Evolutionary conservation across 2,329 filamentous ascomycete genomes (phyloP), one percentile per base, ranked within the genome.

Genomic region (Metarhizium robertsii): DNA sequence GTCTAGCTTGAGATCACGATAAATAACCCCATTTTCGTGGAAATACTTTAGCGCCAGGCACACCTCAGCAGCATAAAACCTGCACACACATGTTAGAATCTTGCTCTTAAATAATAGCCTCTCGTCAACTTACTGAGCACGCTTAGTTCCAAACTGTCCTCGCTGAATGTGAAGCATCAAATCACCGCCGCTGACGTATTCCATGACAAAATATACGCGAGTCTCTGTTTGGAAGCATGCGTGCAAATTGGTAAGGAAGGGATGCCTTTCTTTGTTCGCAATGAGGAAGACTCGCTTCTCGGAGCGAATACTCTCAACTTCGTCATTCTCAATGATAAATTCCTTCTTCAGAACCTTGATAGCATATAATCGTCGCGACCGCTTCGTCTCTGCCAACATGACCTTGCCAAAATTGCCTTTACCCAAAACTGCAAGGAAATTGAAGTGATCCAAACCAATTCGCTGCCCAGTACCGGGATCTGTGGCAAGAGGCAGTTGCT

Each of bases 401-500:
- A 99, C 94, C 74, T 99, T 99, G 71, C 94, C 94, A 68, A 99
- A 99, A 74, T 99, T 99, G 75, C 94, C 94, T 74, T 99, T 99
- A 68, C 94, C 94, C 61, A 99, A 83, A 54, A 99, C 94, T 61
- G 95, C 92, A 61, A 99, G 80, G 81, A 99, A 99, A 71, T 99
- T 99, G 80, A 99, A 99, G 73, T 99, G 92, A 69, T 99, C 95
- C 49, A 99, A 78, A 18, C 94, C 94, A 67, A 99, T 97, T 53
- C 92, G 84, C 66, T 87, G 83, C 36, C 88, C 88, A 56, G 86
- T 90, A 45, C 89, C 88, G 3, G 83, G 77, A 57, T 86, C 79
- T 59, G 83, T 89, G 25, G 87, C 87, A 50, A 83, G 76, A n/a
- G 88, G 88, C 38, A 88, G 75, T 30, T 83, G 77, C 72, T 86